Percentiles rank a stretch among this genome's conserved stretches.
Conservation (phyloP, 2,329 filamentous ascomycete genomes). For the Calonectria henricotiae region DNA sequence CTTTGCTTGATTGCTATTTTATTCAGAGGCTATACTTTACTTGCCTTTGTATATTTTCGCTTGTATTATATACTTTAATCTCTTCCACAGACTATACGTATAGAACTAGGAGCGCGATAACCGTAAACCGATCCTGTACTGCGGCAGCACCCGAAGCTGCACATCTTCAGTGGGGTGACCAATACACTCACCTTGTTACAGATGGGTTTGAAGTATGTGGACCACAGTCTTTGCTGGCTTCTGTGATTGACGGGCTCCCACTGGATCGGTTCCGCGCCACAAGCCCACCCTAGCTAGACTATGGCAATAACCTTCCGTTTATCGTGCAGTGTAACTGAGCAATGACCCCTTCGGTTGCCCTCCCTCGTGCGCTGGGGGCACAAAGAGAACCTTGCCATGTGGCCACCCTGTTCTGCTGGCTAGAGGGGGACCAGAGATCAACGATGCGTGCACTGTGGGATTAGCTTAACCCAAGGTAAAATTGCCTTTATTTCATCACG, state of each 20-base stretch:
- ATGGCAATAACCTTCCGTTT: slow-evolving; percentile 25
- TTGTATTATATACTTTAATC: too few species aligned
- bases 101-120: too few species aligned
- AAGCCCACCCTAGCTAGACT: neutral
- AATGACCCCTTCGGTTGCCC: slow-evolving; percentile 10
- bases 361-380: slow-evolving; percentile 25
- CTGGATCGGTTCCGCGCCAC: neutral
- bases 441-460: slow-evolving; percentile 33
- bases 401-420: slow-evolving; percentile 45
- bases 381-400: slow-evolving; percentile 46
- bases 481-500: slow-evolving; percentile 51
- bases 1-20: neutral
- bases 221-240: neutral
- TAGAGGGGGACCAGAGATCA: slow-evolving; percentile 38
- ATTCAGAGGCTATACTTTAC: too few species aligned
- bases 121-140: neutral
- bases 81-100: too few species aligned
- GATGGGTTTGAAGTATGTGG: slow-evolving; percentile 33
- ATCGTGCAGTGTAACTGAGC: slow-evolving; percentile 8
- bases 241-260: slow-evolving; percentile 3
- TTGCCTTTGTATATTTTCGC: too few species aligned
- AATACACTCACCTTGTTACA: slow-evolving; percentile 31
- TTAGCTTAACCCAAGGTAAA: slow-evolving; percentile 44
- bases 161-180: slow-evolving; percentile 8
- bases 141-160: neutral